Conservation (phyloP, 1,284 basidiomycete genomes). For the Cutaneotrichosporon cyanovorans region DNA sequence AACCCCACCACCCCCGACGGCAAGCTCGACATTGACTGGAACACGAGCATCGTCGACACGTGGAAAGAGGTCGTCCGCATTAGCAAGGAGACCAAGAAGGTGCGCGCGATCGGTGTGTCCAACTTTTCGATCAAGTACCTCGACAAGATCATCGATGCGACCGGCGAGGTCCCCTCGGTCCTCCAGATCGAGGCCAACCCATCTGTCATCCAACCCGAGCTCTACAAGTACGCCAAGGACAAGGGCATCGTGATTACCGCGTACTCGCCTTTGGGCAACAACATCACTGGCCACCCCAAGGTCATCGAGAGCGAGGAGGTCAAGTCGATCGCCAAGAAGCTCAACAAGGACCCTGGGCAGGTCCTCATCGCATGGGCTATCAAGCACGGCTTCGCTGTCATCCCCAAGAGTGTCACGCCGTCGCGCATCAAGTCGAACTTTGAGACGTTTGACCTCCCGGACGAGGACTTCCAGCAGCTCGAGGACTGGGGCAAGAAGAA, state of each 20-base stretch:
- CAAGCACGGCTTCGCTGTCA: constrained; percentile 48
- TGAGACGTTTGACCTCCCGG: constrained; percentile 56
- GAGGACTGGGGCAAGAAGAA: constrained; percentile 53
- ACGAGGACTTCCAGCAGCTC: constrained; percentile 58
- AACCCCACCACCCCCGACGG: constrained; percentile 45
- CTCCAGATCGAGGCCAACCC: constrained; percentile 86
- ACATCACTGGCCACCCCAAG: constrained; percentile 34
- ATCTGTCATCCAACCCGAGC: constrained; percentile 39
- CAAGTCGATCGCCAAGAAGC: constrained; percentile 54
- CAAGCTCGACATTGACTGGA: constrained; percentile 22
- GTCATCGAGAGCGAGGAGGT: constrained; percentile 49
- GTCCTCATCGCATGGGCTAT: constrained; percentile 65
- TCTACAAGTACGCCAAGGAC: constrained; percentile 48
- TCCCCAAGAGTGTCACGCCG: constrained; percentile 60
- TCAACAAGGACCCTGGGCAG: constrained; percentile 58
- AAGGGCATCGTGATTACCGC: constrained; percentile 66
- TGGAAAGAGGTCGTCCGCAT: constrained; percentile 44
- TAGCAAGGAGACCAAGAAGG: constrained; percentile 37
- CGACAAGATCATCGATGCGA: constrained; percentile 62
- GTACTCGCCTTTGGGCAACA: constrained; percentile 49
- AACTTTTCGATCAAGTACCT: constrained; percentile 68
- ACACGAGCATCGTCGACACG: constrained; percentile 27
- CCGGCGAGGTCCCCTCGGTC: constrained; percentile 65
- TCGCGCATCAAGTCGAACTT: constrained; percentile 58
- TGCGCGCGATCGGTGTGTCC: constrained; percentile 53